These are phyloP conservation scores for Pittosporum tobira DNA, from an alignment of 129 eudicot species.

Conservation along the genomic window DNA sequence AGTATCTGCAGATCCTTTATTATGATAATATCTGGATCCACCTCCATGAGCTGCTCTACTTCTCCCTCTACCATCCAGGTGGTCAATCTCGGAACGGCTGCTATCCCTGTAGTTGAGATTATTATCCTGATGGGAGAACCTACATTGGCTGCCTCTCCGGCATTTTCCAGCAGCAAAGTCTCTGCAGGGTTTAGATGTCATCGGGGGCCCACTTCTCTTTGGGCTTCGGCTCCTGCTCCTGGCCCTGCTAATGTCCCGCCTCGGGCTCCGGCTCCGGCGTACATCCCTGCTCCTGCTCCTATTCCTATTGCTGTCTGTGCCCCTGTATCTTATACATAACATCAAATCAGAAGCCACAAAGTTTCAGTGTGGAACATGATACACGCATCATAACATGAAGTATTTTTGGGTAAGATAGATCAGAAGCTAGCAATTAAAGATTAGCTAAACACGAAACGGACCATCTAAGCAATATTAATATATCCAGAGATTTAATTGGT, in stretches of 20 bases:
- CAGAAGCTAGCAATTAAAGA: too few relatives aligned
- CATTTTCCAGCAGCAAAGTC: slow-evolving; percentile 50
- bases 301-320: slow-evolving; percentile 8
- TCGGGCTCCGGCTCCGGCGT: slow-evolving; percentile 29
- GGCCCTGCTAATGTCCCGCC: slow-evolving; percentile 21
- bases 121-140: slow-evolving; percentile 38
- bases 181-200: slow-evolving; percentile 34
- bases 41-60: slow-evolving; percentile 18
- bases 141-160: slow-evolving; percentile 49
- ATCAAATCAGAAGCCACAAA: too few relatives aligned
- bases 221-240: slow-evolving; percentile 41
- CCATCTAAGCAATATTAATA: too few relatives aligned
- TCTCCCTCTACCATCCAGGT: slow-evolving; percentile 25
- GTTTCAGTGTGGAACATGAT: too few relatives aligned
- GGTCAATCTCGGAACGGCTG: slow-evolving; percentile 13
- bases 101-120: slow-evolving; percentile 19
- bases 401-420: too few relatives aligned
- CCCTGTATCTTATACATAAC: too few relatives aligned
- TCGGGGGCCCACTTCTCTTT: slow-evolving; percentile 26
- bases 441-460: too few relatives aligned
- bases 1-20: slow-evolving; percentile 27
- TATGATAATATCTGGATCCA: too few relatives aligned
- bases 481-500: too few relatives aligned
- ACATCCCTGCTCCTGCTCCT: slow-evolving; percentile 13
- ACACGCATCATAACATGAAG: too few relatives aligned